phyloP scores from a whole-genome alignment of 768 basidiomycete species.

The Tricholoma terreum region DNA sequence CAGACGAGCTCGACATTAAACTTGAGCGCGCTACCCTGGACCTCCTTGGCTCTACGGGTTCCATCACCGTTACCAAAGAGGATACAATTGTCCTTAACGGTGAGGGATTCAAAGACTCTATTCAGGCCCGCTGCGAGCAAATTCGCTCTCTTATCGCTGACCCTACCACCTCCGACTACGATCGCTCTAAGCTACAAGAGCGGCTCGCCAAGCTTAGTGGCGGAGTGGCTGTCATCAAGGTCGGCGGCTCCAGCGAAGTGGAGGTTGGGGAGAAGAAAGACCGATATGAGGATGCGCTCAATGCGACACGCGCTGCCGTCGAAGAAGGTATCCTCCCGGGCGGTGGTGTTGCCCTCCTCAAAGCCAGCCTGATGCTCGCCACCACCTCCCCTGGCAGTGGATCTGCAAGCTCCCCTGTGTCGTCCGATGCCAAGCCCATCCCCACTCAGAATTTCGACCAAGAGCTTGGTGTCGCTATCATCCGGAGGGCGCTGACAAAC shows the following conservation, averaged over 20 bases:
- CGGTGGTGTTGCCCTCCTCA: conserved; percentile 90
- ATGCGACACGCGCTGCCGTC: conserved; percentile 97
- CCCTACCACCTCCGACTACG: conserved; percentile 85
- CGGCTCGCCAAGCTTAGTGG: conserved; percentile 94
- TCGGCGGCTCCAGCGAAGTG: conserved; percentile 90
- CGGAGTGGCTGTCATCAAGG: conserved; percentile 98
- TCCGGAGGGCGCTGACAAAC: conserved; percentile 78
- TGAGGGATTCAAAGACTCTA: conserved; percentile 84
- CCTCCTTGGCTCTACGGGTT: conserved; percentile 87
- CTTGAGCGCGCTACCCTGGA: conserved; percentile 88
- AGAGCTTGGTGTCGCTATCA: conserved; percentile 91
- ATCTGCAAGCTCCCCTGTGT: conserved; percentile 47
- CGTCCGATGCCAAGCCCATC: conserved; percentile 63
- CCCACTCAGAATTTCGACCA: conserved; percentile 93
- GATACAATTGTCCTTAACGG: conserved; percentile 97
- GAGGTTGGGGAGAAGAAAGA: conserved; percentile 99
- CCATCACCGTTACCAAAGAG: conserved; percentile 94
- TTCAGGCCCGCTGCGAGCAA: conserved; percentile 94
- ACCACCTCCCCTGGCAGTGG: conserved; percentile 49
- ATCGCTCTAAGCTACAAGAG: conserved; percentile 93
- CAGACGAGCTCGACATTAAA: conserved; percentile 95
- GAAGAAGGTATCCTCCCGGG: conserved; percentile 99
- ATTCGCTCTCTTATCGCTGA: conserved; percentile 83
- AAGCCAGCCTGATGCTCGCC: conserved; percentile 71
- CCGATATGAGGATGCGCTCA: conserved; percentile 93